Evolutionary conservation across 1,284 basidiomycete genomes (phyloP), one percentile per base, ranked within the genome.

Genomic region (Apiotrichum montevideense): DNA sequence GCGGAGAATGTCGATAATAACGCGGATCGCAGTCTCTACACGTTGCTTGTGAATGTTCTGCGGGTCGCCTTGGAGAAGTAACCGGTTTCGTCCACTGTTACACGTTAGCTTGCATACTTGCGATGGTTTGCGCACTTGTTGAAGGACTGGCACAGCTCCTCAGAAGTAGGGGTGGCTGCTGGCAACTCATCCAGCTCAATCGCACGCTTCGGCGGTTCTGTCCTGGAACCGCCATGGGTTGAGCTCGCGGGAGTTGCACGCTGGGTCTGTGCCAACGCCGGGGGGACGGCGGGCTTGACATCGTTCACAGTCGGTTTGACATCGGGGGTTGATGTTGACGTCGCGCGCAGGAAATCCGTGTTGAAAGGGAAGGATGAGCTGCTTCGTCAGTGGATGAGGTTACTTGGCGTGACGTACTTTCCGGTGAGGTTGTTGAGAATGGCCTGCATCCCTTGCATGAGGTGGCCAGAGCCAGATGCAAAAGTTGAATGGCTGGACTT

Each of bases 21-120:
- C 70, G 21, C 73, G 67, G 47, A 75, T 75, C 44, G 73, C 73
- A 3, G 73, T 75, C 54, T 75, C 73, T 8, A 75, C 73, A 35
- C 73, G 61, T 46, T 72, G 71, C 54, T 75, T 75, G 48, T 65
- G 66, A 48, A 72, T 70, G 50, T 60, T 51, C 41, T 72, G 71
- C 3, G 73, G 71, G 61, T 75, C 73, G 14, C 73, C 73, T 57
- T 75, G 73, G 9, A 75, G 59, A 2, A 74, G 52, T 5, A 75
- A 46, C 43, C 59, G 61, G 52, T 69, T 74, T 29, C 63, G 61
- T 15, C 71, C 70, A 40, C 48, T 52, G 51, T 35, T 7, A 39
- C 21, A 39, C 8, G 37, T 39, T 39, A 39, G 37, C 37, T 7
- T 39, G 8, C 10, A 13, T 7, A 13, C 37, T 39, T 39, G 8